Evolutionary conservation across 306 rosid genomes (phyloP), one percentile per base, ranked within the genome.

Genomic region (Spatholobus suberectus): DNA sequence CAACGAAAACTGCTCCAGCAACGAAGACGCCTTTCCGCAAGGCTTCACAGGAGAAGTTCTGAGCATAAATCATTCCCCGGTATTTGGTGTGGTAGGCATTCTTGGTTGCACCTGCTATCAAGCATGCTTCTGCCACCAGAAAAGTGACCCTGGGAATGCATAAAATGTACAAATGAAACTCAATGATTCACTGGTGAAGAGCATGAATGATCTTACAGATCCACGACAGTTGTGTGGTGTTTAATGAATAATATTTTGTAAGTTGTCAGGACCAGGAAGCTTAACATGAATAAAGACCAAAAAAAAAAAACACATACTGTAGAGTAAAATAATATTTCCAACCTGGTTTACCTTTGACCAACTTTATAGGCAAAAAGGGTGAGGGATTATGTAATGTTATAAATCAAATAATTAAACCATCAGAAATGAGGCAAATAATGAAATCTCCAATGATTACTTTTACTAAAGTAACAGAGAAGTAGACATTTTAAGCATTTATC

Each of bases 31-130:
- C 99, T 84, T 96, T 94, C 83, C 99, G 85, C 86, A 96, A 87
- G 43, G 97, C 79, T 51, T 92, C 97, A 63, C 99, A 96, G 1
- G 98, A 87, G 84, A 96, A 85, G 91, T 88, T 86, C 61, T 96
- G 97, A 18, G 98, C 99, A 47, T 85, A 90, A 66, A 95, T 84
- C 86, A 93, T 69, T 66, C 73, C 90, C 43, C 98, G 86, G 88
- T 91, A 96, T 82, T 91, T 94, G 23, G 99, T 94, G 85, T 96
- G 99, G 85, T 96, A 96, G 0, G 99, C 99, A 69, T 94, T 96
- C 88, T 85, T 96, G 2, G 84, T 89, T 17, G 99, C 98, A 18
- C 99, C 99, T 0, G 98, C 98, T 80, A 96, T 91, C 74, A 96
- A 81, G 80, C 98, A 96, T 13, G 98, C 86, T 87, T 96, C 97